Conservation (phyloP, 179 eudicot genomes). For the Patellifolia procumbens region DNA sequence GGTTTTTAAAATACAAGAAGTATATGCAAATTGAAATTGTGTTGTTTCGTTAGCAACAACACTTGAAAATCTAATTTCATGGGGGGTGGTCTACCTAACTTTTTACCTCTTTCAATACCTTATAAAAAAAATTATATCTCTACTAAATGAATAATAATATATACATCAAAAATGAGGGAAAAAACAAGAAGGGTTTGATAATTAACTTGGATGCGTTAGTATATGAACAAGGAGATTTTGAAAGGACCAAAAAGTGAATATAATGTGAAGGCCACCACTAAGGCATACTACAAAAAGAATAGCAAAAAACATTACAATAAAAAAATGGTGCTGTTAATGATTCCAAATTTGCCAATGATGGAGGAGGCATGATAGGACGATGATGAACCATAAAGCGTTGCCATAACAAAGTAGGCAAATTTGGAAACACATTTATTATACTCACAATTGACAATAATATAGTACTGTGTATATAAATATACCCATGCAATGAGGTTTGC, state of each 20-base stretch:
- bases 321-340: neutral
- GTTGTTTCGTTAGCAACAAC: too few relatives aligned
- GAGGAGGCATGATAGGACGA: constrained; percentile 20
- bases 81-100: too few relatives aligned
- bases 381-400: constrained; percentile 4
- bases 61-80: too few relatives aligned
- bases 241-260: neutral
- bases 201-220: neutral
- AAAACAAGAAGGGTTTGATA: too few relatives aligned
- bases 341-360: constrained; percentile 20
- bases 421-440: neutral
- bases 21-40: too few relatives aligned
- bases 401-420: constrained; percentile 4
- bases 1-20: too few relatives aligned
- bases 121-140: neutral
- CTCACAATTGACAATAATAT: constrained; percentile 7
- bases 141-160: neutral
- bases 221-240: neutral
- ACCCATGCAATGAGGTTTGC: neutral
- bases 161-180: too few relatives aligned
- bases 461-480: neutral
- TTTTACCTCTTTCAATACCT: too few relatives aligned
- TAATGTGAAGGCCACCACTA: constrained; percentile 22
- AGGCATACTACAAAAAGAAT: neutral
- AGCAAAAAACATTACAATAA: neutral